phyloP scores from a whole-genome alignment of 768 basidiomycete species.

The Wakefieldia striispora region DNA sequence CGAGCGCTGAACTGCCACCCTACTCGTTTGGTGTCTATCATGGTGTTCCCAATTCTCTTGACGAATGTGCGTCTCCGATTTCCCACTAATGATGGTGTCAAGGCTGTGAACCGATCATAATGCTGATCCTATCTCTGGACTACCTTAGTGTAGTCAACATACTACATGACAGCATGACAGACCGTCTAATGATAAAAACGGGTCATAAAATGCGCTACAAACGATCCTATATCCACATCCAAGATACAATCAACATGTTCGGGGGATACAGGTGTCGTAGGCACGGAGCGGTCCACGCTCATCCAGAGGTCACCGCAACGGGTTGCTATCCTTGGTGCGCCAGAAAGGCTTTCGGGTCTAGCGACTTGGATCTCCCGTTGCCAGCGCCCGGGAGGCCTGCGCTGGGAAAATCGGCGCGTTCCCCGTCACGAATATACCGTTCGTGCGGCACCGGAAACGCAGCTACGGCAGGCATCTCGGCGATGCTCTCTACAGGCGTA shows the following conservation, averaged over 20 bases:
- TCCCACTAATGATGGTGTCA: too few species aligned
- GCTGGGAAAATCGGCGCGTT: slow-evolving; percentile 35
- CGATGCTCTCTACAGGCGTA: slow-evolving; percentile 33
- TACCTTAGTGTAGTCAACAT: too few species aligned
- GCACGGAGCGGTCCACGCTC: background rate
- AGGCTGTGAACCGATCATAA: too few species aligned
- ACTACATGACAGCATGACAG: too few species aligned
- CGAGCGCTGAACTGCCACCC: too few species aligned
- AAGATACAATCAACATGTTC: background rate
- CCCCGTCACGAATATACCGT: slow-evolving; percentile 29
- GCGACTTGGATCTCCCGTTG: slow-evolving; percentile 29
- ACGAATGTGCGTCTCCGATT: too few species aligned
- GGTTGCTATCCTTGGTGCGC: slow-evolving; percentile 20
- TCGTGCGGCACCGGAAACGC: slow-evolving; percentile 30
- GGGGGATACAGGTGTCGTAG: background rate
- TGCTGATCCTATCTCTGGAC: too few species aligned
- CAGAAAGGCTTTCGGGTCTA: slow-evolving; percentile 42
- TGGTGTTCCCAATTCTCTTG: too few species aligned
- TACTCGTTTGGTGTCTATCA: too few species aligned
- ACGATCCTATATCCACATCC: background rate
- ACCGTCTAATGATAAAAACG: background rate
- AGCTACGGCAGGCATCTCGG: slow-evolving; percentile 22
- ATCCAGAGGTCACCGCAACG: too few species aligned
- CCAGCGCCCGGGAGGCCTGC: slow-evolving; percentile 37
- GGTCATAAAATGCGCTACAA: background rate